Conservation (phyloP, 2,329 filamentous ascomycete genomes). For the Xylaria multiplex region DNA sequence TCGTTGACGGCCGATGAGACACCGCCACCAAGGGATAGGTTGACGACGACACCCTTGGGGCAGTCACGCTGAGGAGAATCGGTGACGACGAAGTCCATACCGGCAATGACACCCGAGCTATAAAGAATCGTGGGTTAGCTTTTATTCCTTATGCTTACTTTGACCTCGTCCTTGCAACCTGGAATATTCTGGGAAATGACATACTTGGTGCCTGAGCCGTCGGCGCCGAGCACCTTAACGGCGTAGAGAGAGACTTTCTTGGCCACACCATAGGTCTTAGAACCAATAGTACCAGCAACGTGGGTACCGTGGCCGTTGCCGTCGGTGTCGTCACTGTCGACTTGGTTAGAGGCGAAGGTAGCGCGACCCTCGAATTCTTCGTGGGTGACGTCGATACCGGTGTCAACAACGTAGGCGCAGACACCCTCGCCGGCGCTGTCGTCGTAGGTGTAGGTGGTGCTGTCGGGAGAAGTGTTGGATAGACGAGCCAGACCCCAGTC, state of each 20-base stretch:
- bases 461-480: slow-evolving; percentile 52
- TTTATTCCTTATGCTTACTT: not conserved
- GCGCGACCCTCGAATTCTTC: slow-evolving; percentile 57
- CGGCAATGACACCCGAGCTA: slow-evolving; percentile 46
- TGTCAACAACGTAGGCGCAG: slow-evolving; percentile 66
- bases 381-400: slow-evolving; percentile 61
- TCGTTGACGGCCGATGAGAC: slow-evolving; percentile 59
- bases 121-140: slow-evolving; percentile 3
- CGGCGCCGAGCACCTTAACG: slow-evolving; percentile 58
- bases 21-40: slow-evolving; percentile 64
- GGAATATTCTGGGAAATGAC: slow-evolving; percentile 44
- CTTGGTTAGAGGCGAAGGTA: slow-evolving; percentile 46
- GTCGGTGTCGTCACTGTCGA: slow-evolving; percentile 49
- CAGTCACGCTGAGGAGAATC: slow-evolving; percentile 55
- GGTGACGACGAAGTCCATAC: slow-evolving; percentile 54
- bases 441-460: slow-evolving; percentile 57
- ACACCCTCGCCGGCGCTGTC: slow-evolving; percentile 54
- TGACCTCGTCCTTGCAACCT: not conserved
- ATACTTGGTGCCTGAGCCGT: slow-evolving; percentile 44
- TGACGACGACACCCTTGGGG: slow-evolving; percentile 59
- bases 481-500: slow-evolving; percentile 59
- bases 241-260: slow-evolving; percentile 57
- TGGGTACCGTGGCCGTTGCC: slow-evolving; percentile 59
- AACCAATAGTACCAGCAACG: slow-evolving; percentile 49
- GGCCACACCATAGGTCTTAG: slow-evolving; percentile 58